Base-by-base conservation (phyloP, 139 green algal species). In the Picochlorum sp. region DNA sequence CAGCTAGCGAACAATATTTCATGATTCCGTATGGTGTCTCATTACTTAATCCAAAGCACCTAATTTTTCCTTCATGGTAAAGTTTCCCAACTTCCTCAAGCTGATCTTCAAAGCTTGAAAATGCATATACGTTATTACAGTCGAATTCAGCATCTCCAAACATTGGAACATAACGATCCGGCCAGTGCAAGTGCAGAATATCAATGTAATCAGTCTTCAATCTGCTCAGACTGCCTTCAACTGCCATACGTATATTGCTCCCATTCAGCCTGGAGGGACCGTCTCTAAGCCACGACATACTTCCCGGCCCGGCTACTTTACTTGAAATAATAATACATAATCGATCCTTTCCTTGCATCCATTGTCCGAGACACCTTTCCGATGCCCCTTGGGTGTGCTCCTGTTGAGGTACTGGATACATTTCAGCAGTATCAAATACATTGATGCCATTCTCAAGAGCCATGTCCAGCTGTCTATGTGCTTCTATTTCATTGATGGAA, bases 81-180 rank as follows among this genome's bases (percentile, higher is more conserved):
- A 45, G 26, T 26, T 20, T 16, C 24, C 53, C n/a, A 8, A 91
- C 40, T 13, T 80, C 88, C 13, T 73, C 71, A 39, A 93, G 57
- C 71, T 94, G 87, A 54, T 93, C 87, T 66, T 91, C 76, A 25
- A 95, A 30, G 2, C 72, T 59, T 25, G 61, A 63, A 35, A 57
- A 63, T 0, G 53, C 31, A 33, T 84, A 93, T 0, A 59, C 64
- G n/a, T 33, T 50, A 2, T 16, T 10, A 0, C 73, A 65, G 49
- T 92, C 74, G 59, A 85, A 97, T 7, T 92, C 82, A 2, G 70
- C 32, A 24, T 95, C 84, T 1, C 90, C 90, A 77, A 96, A 97
- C 87, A 96, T 96, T 8, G 90, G 90, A 14, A 97, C 87, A 58
- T 97, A 97, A 56, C 90, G 94, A 75, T 92, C 85, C 26, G 84